A percentile compares a stretch with the other conserved stretches of the same genome.
Evolutionary conservation across 306 rosid species (phyloP).

Genomic region (Quercus gilva): DNA sequence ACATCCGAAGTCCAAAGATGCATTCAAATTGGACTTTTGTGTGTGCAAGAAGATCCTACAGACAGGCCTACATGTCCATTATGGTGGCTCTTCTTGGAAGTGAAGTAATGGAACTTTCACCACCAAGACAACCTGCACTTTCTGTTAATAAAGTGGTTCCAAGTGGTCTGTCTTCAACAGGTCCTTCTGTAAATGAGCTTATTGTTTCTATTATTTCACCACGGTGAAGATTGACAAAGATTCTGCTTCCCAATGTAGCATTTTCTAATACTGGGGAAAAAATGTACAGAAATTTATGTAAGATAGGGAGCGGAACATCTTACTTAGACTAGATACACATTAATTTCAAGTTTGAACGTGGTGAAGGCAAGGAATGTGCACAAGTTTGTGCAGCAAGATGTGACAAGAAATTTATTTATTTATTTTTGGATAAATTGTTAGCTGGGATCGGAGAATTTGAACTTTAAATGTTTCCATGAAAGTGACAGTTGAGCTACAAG

Average conservation of each 20-base stretch:
- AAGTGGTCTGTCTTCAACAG: constrained; percentile 1
- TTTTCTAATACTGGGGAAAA: not conserved
- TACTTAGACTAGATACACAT: too few species aligned
- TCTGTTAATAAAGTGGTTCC: constrained; percentile 14
- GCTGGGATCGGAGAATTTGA: too few species aligned
- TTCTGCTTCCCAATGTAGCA: not conserved
- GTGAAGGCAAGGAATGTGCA: too few species aligned
- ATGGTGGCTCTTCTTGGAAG: constrained; percentile 39
- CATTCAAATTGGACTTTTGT: constrained; percentile 51
- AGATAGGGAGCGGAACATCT: not conserved
- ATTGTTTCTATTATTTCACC: constrained; percentile 27
- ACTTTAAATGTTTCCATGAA: too few species aligned
- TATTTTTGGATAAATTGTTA: too few species aligned
- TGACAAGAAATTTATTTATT: too few species aligned
- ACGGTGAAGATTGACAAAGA: not conserved
- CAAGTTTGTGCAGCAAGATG: too few species aligned
- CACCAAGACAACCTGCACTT: constrained; percentile 49
- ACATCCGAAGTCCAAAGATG: constrained; percentile 28
- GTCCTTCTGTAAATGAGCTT: constrained; percentile 18
- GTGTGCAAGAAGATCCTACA: constrained; percentile 54
- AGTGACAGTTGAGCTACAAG: too few species aligned
- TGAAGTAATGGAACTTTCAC: constrained; percentile 35
- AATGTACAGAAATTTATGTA: not conserved
- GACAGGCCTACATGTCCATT: constrained; percentile 52
- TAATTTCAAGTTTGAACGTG: too few species aligned